Base-by-base conservation (phyloP, 2,329 filamentous ascomycete species). In the Aspergillus quadrilineatus region DNA sequence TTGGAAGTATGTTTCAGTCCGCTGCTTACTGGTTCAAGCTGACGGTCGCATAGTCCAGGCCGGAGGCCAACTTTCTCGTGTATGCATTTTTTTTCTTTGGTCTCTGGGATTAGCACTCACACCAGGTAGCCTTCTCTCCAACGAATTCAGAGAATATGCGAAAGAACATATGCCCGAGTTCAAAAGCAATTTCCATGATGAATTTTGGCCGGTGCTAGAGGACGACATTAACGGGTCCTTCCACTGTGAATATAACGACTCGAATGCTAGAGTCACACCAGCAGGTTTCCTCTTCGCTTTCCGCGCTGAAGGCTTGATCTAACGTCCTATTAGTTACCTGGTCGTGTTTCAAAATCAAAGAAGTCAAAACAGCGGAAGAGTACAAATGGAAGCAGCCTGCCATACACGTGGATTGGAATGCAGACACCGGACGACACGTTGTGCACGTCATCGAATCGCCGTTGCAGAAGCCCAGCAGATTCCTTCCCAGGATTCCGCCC, bases 331-430 rank as follows among this genome's bases (percentile, higher is more conserved):
- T 39, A 68, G 65, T 58, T 34, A 61, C 65, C 6, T 68, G 65
- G 65, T 53, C 55, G 5, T 63, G 64, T 9, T 68, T 63, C 58
- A 68, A 68, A 46, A 54, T 68, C 32, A 68, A 68, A 34, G 32
- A 54, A 5, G 60, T 61, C 9, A 3, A 34, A 14, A 14, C 42
- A 28, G 55, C 61, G 4, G 22, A 9, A 1, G 6, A 47, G 1
- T 68, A 68, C 30, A 1, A 45, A 2, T 68, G 66, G 66, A 36
- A 59, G 8, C 65, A 68, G 22, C 41, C 62, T 0, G 54, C 61
- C 4, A 37, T 66, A 37, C 57, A 65, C n/a, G 42, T 68, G 6
- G 46, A 63, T n/a, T 68, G 64, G 60, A 34, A 60, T 17, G 50
- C 55, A 9, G 43, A 44, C 14, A 50, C 48, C 4, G 30, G 47